Evolutionary conservation across 2,329 filamentous ascomycete genomes (phyloP).

Genomic region (Plenodomus lindquistii): DNA sequence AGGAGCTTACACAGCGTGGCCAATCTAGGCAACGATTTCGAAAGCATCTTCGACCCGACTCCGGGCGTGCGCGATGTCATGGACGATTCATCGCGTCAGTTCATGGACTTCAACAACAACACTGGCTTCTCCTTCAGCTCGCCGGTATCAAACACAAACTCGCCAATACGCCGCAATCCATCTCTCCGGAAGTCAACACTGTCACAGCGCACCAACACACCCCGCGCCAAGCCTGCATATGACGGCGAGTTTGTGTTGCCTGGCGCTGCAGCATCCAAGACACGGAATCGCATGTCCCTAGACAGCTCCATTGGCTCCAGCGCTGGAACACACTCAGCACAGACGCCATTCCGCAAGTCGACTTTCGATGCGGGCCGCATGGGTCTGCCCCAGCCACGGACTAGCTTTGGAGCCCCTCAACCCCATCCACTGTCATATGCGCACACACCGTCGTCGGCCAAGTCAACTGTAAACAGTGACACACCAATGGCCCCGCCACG

Average conservation of each 20-base stretch:
- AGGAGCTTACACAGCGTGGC: constrained; percentile 80
- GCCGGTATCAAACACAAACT: constrained; percentile 33
- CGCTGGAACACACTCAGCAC: constrained; percentile 61
- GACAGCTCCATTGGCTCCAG: constrained; percentile 75
- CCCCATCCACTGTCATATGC: constrained; percentile 85
- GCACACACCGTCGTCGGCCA: constrained; percentile 83
- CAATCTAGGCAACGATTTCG: constrained; percentile 63
- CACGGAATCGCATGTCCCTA: constrained; percentile 72
- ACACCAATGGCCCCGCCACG: constrained; percentile 46
- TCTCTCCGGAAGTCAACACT: constrained; percentile 85
- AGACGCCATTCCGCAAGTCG: constrained; percentile 56
- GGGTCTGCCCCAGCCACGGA: constrained; percentile 27
- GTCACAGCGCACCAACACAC: constrained; percentile 70
- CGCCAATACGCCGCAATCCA: constrained; percentile 56
- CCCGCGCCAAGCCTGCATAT: constrained; percentile 43
- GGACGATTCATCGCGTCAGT: constrained; percentile 27
- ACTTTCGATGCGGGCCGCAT: constrained; percentile 36
- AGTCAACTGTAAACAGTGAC: constrained; percentile 73
- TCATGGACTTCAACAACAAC: constrained; percentile 36
- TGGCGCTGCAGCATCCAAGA: constrained; percentile 57
- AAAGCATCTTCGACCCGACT: constrained; percentile 72
- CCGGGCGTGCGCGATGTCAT: constrained; percentile 19
- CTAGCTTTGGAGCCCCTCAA: constrained; percentile 24
- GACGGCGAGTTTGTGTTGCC: constrained; percentile 60
- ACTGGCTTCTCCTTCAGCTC: constrained; percentile 41